Base-by-base conservation (phyloP, 169 alveolate genomes). In the Plasmodium relictum region DNA sequence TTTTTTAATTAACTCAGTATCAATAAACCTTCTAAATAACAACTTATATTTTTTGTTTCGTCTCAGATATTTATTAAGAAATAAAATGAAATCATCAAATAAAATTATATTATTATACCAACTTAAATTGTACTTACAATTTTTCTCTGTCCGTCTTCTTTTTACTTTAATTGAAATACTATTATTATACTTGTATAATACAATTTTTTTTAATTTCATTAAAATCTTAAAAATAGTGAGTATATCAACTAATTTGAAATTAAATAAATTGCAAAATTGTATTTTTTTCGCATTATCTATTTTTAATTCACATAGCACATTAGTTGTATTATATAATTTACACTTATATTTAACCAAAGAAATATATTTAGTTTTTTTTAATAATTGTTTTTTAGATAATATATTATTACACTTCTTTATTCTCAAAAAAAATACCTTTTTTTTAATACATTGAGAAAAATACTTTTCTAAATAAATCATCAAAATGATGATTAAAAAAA, bases 221-320 rank as follows among this genome's bases (percentile, higher is more conserved):
- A 83, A 26, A 16, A 83, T 18, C 83, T 83, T 83, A 69, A 68
- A 68, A 54, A 68, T 83, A 48, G 44, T 68, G 20, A 83, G 66
- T 4, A 83, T 14, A 50, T 83, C 91, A 66, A 22, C 18, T 16
- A 83, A 42, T 22, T 24, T 20, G 31, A 68, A 83, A 45, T 83
- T 18, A 44, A 83, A 68, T 68, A 83, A 68, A 71, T 68, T 83
- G 12, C 50, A 66, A 69, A 68, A 68, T 52, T 22, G 59, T 39
- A 83, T 68, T 18, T 68, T 83, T 61, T 83, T 83, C 26, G 44
- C 62, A 18, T 16, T 63, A 42, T 83, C 91, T 69, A 83, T 83
- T 1, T 68, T 83, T 66, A 50, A 83, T 45, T 42, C 73, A 65
- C 61, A 18, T 52, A 76, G 12, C 20, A 74, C 48, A 62, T 59